These are phyloP conservation scores for Penicillium ucsense DNA, from an alignment of 495 filamentous ascomycete genomes.

Conservation along the genomic window DNA sequence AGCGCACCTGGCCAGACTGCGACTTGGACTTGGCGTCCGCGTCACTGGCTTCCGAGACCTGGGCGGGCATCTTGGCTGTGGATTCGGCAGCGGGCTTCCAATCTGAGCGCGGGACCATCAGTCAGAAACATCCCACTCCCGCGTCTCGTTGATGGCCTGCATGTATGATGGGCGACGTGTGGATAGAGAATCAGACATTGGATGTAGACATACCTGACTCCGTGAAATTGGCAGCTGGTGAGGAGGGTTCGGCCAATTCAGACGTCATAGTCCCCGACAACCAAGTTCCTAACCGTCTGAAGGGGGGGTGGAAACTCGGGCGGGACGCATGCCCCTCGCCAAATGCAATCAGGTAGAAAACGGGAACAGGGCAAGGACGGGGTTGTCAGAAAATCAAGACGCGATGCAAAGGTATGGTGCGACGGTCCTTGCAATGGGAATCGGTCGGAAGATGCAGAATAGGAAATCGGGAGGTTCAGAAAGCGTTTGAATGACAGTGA, in stretches of 20 bases:
- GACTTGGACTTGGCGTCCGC: slow-evolving; percentile 26
- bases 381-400: no score
- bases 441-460: no score
- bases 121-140: no score
- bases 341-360: neutral
- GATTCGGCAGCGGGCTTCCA: slow-evolving; percentile 11
- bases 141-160: no score
- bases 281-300: neutral
- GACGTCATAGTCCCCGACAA: slow-evolving; percentile 35
- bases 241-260: slow-evolving; percentile 23
- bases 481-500: neutral
- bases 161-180: no score
- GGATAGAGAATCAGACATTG: neutral
- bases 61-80: slow-evolving; percentile 19
- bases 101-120: slow-evolving; percentile 3
- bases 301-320: slow-evolving; percentile 5
- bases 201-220: slow-evolving; percentile 29
- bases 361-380: no score
- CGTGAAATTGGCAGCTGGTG: slow-evolving; percentile 16
- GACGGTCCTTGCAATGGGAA: no score
- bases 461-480: neutral
- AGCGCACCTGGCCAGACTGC: slow-evolving; percentile 54
- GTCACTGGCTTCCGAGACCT: slow-evolving; percentile 17
- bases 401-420: no score
- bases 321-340: slow-evolving; percentile 32